Conservation (phyloP, 768 basidiomycete genomes). For the Agaricus subrufescens region DNA sequence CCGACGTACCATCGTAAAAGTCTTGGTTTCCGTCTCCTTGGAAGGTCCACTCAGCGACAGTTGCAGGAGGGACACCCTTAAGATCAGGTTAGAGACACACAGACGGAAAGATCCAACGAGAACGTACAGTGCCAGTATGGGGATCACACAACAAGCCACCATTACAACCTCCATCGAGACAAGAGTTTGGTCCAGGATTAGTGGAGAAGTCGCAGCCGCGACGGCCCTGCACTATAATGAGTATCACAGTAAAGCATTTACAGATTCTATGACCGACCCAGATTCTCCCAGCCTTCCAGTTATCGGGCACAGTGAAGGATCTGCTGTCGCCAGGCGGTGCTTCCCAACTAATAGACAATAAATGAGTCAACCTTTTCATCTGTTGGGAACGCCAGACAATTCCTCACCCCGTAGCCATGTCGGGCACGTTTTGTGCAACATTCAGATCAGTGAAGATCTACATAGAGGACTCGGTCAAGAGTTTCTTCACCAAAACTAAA, state of each 20-base stretch:
- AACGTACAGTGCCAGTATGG: slow-evolving; percentile 42
- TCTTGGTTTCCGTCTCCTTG: slow-evolving; percentile 37
- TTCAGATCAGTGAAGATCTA: slow-evolving; percentile 60
- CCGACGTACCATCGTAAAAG: slow-evolving; percentile 52
- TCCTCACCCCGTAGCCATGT: slow-evolving; percentile 40
- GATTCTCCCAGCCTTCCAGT: slow-evolving; percentile 62
- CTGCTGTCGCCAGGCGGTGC: slow-evolving; percentile 31
- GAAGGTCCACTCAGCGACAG: slow-evolving; percentile 67
- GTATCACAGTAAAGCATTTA: background rate
- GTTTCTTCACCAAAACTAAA: background rate
- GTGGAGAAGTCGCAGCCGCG: slow-evolving; percentile 58
- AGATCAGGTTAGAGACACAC: background rate
- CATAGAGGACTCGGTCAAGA: background rate
- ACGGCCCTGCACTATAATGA: slow-evolving; percentile 38
- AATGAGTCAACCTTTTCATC: background rate
- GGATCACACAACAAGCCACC: slow-evolving; percentile 59
- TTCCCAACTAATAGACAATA: slow-evolving; percentile 30
- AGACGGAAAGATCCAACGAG: background rate
- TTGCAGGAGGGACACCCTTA: slow-evolving; percentile 60
- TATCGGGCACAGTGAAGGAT: slow-evolving; percentile 51
- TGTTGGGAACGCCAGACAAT: background rate
- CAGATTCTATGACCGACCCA: slow-evolving; percentile 26
- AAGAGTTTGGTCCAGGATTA: slow-evolving; percentile 53
- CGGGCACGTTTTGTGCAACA: slow-evolving; percentile 42
- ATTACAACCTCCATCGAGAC: slow-evolving; percentile 62